phyloP scores from a whole-genome alignment of 1,284 basidiomycete species.

The Heterobasidion occidentale region DNA sequence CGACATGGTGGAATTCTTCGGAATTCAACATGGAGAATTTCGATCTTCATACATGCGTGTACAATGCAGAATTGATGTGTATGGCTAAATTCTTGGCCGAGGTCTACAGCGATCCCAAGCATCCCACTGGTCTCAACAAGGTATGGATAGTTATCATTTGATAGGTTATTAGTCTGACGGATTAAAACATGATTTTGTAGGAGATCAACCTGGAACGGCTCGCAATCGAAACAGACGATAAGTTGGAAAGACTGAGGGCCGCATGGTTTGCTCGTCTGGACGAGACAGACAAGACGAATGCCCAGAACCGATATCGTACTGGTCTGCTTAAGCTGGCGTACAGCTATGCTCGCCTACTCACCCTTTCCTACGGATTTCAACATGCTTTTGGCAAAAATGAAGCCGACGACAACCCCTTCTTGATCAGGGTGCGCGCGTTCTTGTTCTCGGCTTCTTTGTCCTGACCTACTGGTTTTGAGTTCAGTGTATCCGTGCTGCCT shows the following conservation, averaged over 20 bases:
- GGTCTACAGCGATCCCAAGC: constrained; percentile 66
- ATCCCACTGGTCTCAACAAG: constrained; percentile 68
- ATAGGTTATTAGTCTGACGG: not conserved
- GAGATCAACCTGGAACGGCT: constrained; percentile 53
- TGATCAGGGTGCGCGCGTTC: constrained; percentile 44
- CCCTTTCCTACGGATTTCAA: constrained; percentile 71
- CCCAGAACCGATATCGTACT: constrained; percentile 51
- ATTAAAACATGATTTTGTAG: constrained; percentile 22
- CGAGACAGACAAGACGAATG: constrained; percentile 40
- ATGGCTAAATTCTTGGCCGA: constrained; percentile 51
- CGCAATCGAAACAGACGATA: constrained; percentile 62
- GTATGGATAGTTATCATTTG: constrained; percentile 21
- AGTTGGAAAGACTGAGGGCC: constrained; percentile 41
- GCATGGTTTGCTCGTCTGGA: constrained; percentile 47
- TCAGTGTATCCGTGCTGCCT: constrained; percentile 53
- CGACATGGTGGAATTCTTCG: constrained; percentile 68
- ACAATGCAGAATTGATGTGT: constrained; percentile 62
- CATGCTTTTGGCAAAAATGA: constrained; percentile 56
- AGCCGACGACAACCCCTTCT: constrained; percentile 53
- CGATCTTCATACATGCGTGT: constrained; percentile 70
- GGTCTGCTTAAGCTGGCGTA: constrained; percentile 57
- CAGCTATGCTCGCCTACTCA: constrained; percentile 61
- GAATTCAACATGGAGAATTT: constrained; percentile 61
- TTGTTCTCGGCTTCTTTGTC: not conserved
- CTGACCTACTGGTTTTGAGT: not conserved